Evolutionary conservation across 495 filamentous ascomycete genomes (phyloP).

Genomic region (Penicillium arizonense): DNA sequence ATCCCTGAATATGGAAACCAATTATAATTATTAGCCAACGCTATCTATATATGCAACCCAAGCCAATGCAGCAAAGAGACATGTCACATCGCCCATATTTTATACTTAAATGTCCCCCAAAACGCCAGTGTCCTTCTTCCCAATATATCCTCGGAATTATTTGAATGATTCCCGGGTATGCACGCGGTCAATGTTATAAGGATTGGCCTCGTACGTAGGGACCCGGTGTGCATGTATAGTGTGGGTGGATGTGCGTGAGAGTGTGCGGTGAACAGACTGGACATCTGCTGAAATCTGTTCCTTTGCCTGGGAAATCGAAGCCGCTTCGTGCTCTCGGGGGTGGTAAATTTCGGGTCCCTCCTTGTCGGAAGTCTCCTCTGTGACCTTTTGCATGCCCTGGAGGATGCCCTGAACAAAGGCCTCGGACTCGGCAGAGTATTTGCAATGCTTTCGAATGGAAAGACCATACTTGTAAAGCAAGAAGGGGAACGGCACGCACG

Average conservation of each 20-base stretch:
- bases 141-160: not conserved
- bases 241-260: constrained; percentile 20
- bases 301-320: constrained; percentile 7
- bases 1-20: not conserved
- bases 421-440: constrained; percentile 55
- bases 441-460: constrained; percentile 61
- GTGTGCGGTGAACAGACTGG: constrained; percentile 6
- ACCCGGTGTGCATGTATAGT: constrained; percentile 12
- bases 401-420: constrained; percentile 30
- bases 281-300: constrained; percentile 4
- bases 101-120: not conserved
- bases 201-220: constrained; percentile 30
- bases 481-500: constrained; percentile 69
- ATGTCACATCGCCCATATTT: not conserved
- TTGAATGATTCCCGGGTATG: constrained; percentile 30
- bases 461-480: constrained; percentile 68
- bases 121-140: not conserved
- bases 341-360: constrained; percentile 7
- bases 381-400: not conserved
- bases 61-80: not conserved
- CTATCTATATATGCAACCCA: not conserved
- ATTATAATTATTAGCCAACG: constrained; percentile 4
- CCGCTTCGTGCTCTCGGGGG: constrained; percentile 8
- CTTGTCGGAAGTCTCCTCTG: not conserved
- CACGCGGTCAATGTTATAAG: constrained; percentile 30